Base-by-base conservation (phyloP, 306 rosid species). In the Coriaria nepalensis region DNA sequence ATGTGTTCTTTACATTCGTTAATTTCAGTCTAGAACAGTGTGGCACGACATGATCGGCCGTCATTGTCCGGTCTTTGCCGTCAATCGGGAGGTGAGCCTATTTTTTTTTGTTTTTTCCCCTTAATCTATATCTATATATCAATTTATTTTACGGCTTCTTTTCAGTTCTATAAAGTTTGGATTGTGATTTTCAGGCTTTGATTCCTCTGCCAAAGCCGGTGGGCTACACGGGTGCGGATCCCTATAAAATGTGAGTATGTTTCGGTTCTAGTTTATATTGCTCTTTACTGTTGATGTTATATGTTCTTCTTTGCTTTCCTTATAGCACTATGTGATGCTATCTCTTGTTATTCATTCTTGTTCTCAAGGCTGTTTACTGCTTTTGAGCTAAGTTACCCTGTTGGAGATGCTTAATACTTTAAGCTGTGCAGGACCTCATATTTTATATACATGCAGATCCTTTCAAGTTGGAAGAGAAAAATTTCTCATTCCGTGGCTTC, bases 381-480 rank as follows among this genome's bases (percentile, higher is more conserved):
- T 20, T 20, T 20, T 20, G 29, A 20, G 3, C 3, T 20, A 20
- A 20, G 29, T 20, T 20, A 20, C 29, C 1, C 29, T 20, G 29
- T 20, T 20, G 29, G 29, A 20, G 35, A 36, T 53, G 13, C 8
- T 35, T 8, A n/a, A 14, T 8, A 5, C 8, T 13, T 13, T 38
- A 32, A 53, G 55, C 11, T 49, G 45, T 42, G 37, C 38, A 52
- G 38, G 29, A 45, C 33, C 55, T 48, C 59, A n/a, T 61, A 9
- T 49, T 62, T 61, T 9, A 13, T 59, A 55, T 44, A 33, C 53
- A 15, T 61, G 76, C 78, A 85, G 98, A 71, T 85, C 94, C 43
- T 92, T 92, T 67, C 96, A 92, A 85, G 93, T 85, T 65, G 98
- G 94, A 56, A 79, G 70, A 59, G 96, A 92, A 49, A 92, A 92